Percentiles rank a stretch among this genome's conserved stretches.
phyloP scores from a whole-genome alignment of 179 eudicot genomes.

The Corrigiola litoralis region DNA sequence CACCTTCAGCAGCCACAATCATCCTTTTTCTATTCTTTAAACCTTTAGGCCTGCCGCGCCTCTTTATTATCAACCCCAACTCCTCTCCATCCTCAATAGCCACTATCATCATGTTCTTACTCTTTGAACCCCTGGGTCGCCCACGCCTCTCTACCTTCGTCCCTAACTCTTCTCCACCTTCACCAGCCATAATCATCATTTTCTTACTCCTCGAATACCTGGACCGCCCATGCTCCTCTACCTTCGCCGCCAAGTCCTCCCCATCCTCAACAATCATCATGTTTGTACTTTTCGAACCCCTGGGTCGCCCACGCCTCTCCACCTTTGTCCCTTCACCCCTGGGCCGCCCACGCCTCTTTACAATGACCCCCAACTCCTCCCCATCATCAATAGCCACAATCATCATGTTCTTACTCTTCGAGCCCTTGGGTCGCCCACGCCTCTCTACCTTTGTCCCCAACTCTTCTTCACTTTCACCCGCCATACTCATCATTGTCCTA shows the following conservation, averaged over 20 bases:
- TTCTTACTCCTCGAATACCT: no score
- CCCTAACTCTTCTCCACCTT: no score
- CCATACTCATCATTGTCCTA: neutral
- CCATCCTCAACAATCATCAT: neutral
- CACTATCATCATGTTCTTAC: neutral
- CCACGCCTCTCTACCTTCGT: no score
- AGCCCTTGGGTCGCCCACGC: constrained; percentile 11
- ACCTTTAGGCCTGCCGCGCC: no score
- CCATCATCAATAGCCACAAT: no score
- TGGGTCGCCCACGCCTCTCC: neutral
- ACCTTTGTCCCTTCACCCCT: neutral
- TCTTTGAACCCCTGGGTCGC: constrained; percentile 15
- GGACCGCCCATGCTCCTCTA: constrained; percentile 2
- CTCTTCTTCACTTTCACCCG: neutral
- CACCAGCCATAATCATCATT: no score
- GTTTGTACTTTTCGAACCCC: neutral
- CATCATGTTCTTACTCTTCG: neutral
- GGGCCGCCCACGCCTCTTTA: no score
- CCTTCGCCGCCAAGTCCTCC: constrained; percentile 1
- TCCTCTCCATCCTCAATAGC: no score
- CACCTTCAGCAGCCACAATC: no score
- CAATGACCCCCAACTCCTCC: no score
- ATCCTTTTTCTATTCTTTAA: no score
- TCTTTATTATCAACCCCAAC: no score
- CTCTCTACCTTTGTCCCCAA: neutral